Evolutionary conservation across 2,329 filamentous ascomycete genomes (phyloP), one percentile per base, ranked within the genome.

Genomic region (Talaromyces sp.): DNA sequence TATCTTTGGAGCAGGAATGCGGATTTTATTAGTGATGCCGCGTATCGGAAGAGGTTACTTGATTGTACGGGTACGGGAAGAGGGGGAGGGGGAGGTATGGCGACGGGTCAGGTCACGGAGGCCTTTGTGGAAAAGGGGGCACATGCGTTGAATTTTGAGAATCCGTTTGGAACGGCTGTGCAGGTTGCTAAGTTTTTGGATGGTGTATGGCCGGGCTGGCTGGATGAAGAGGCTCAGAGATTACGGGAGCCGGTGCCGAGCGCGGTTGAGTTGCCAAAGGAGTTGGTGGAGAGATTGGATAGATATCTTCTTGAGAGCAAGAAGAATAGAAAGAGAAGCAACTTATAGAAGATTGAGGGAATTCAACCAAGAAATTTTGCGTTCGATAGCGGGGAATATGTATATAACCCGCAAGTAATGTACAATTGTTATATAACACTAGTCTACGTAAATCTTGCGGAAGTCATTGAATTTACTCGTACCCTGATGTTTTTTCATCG

Each of bases 81-180:
- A 19, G 62, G 53, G 8, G 62, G 62, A 10, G 62, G 54, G 3
- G 62, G 62, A 5, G 62, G 62, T 17, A 13, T 34, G 13, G 19
- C 29, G 13, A 59, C 40, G 17, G 62, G 62, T 10, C 54, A 64
- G 25, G 62, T 64, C 17, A 60, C 43, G 29, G 29, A 64, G 5
- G 62, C 43, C 1, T 64, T 60, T 53, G 62, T 64, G 10, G 62
- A 64, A 17, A 19, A 64, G 11, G 62, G 62, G 11, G 29, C 29
- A 8, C 62, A 64, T 53, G 62, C 62, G 8, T 58, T 64, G 43
- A 56, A 56, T 40, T 59, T 64, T 59, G 62, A 64, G 31, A 64
- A 64, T 51, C 62, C 62, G 11, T 29, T 27, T 29, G 62, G 56
- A 2, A 64, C 62, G 15, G 62, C 54, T 29, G 45, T 51, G 40